Conservation (phyloP, 2,329 filamentous ascomycete species). For the Elsinoe batatas region DNA sequence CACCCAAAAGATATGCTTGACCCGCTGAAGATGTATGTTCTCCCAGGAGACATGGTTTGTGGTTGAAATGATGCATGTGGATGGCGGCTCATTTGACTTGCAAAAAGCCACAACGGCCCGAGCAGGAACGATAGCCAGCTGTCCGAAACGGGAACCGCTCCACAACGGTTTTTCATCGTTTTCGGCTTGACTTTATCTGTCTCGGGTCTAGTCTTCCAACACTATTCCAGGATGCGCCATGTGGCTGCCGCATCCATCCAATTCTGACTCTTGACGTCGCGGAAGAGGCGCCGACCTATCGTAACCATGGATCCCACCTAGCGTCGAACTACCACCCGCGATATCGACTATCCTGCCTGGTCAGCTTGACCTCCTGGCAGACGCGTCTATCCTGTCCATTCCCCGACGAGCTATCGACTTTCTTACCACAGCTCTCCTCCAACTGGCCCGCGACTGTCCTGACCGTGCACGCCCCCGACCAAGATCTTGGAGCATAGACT, state of each 20-base stretch:
- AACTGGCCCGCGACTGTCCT: not conserved
- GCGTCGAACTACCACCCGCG: constrained; percentile 7
- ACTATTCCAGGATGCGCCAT: constrained; percentile 2
- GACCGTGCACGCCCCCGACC: not conserved
- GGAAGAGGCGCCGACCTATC: not conserved
- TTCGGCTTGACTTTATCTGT: not conserved
- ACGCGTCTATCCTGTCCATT: not conserved
- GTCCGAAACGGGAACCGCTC: constrained; percentile 1
- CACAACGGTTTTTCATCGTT: not conserved
- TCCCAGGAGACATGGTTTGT: not conserved
- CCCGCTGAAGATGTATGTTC: not conserved
- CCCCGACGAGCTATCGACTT: not conserved
- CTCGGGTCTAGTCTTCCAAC: not conserved
- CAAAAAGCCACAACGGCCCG: constrained; percentile 4
- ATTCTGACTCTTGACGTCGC: not conserved
- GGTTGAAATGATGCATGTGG: constrained; percentile 1
- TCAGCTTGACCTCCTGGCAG: not conserved
- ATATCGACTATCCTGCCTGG: not conserved
- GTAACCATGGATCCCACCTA: constrained; percentile 6
- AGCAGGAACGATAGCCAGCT: constrained; percentile 9
- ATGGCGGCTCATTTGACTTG: not conserved
- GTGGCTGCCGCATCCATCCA: not conserved
- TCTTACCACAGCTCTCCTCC: not conserved
- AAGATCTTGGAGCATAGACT: not conserved
- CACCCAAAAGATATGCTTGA: not conserved